Conservation (phyloP, 148 eudicot species). For the Persicaria tinctoria region DNA sequence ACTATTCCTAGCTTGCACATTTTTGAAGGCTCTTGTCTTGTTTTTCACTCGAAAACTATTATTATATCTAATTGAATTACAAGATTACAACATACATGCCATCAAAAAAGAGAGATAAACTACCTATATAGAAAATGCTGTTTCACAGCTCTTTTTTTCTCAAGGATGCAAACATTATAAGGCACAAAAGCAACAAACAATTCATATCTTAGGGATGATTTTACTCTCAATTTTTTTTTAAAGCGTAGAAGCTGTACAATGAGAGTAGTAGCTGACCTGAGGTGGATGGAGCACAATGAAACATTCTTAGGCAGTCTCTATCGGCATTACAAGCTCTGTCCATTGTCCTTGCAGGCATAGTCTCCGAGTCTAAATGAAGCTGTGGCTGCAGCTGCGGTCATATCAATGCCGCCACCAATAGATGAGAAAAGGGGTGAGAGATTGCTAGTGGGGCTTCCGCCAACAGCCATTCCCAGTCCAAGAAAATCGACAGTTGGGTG, state of each 20-base stretch:
- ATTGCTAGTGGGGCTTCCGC: conserved; percentile 46
- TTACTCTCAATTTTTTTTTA: neutral
- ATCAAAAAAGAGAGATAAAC: conserved; percentile 5
- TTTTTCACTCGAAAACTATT: neutral
- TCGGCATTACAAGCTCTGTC: conserved; percentile 32
- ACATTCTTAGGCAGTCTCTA: neutral
- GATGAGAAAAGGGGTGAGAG: conserved; percentile 68
- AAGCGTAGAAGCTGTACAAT: neutral
- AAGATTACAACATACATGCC: conserved; percentile 3
- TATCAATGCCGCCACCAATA: conserved; percentile 57
- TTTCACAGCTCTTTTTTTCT: neutral
- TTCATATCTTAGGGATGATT: neutral
- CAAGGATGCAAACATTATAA: neutral
- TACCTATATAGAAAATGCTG: conserved; percentile 2
- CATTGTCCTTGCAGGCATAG: conserved; percentile 44
- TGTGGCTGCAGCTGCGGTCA: conserved; percentile 29
- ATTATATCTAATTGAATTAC: conserved; percentile 6
- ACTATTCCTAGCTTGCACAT: neutral
- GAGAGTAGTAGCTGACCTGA: conserved; percentile 11
- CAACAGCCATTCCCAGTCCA: conserved; percentile 82
- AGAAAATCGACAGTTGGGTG: conserved; percentile 90
- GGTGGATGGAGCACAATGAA: neutral
- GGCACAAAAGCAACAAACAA: conserved; percentile 8
- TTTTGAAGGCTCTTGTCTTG: neutral
- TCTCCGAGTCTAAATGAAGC: conserved; percentile 45